Evolutionary conservation across 2,329 filamentous ascomycete species (phyloP).

Genomic region (Dactylonectria macrodidyma): DNA sequence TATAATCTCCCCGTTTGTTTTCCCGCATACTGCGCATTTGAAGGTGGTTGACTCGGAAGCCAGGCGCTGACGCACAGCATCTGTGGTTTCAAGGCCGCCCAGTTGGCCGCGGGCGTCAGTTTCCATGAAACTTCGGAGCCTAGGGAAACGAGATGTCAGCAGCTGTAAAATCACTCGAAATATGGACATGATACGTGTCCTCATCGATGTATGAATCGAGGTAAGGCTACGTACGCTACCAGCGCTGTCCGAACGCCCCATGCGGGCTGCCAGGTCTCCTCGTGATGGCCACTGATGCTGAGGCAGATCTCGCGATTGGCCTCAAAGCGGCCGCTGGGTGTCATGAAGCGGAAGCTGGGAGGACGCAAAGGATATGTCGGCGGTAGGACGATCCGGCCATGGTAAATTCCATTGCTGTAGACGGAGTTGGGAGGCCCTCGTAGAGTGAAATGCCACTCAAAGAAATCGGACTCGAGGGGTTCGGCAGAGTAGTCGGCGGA

Average conservation of each 20-base stretch:
- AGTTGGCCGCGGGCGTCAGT: conserved; percentile 90
- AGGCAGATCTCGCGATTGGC: conserved; percentile 97
- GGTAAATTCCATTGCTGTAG: conserved; percentile 89
- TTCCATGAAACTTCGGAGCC: conserved; percentile 92
- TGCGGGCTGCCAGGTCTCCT: conserved; percentile 98
- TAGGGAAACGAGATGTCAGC: conserved; percentile 39
- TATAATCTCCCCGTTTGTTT: conserved; percentile 82
- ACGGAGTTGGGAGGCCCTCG: conserved; percentile 86
- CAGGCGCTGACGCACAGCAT: conserved; percentile 76
- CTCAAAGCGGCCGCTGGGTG: conserved; percentile 93
- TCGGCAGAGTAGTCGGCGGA: conserved; percentile 89
- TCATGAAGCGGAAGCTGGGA: conserved; percentile 95
- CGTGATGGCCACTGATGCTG: conserved; percentile 93
- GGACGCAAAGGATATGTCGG: conserved; percentile 92
- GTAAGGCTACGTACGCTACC: conserved; percentile 70
- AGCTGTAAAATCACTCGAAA: no score
- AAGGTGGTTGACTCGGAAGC: conserved; percentile 77
- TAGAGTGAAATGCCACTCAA: conserved; percentile 99
- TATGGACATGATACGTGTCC: neutral
- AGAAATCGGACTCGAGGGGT: conserved; percentile 90
- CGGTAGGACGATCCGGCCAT: conserved; percentile 94
- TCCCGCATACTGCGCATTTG: conserved; percentile 79
- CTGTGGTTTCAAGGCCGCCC: conserved; percentile 86
- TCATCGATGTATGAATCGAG: neutral
- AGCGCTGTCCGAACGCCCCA: conserved; percentile 96